Evolutionary conservation across 495 filamentous ascomycete genomes (phyloP).

Genomic region (Clavariopsis aquatica): DNA sequence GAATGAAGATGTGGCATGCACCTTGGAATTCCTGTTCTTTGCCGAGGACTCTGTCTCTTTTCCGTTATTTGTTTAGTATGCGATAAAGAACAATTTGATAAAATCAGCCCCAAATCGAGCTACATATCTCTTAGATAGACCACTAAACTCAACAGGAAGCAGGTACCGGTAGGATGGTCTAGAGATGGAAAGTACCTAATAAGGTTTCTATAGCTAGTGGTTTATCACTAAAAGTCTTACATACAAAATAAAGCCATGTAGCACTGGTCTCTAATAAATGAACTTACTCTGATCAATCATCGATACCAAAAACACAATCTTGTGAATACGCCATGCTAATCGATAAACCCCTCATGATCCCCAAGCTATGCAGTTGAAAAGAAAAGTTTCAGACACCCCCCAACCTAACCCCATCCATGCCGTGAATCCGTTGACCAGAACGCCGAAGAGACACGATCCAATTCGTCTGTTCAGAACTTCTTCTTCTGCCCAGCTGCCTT

Average conservation of each 20-base stretch:
- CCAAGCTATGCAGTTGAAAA: constrained; percentile 13
- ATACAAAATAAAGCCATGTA: neutral
- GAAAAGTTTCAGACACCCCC: neutral
- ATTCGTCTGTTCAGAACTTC: constrained; percentile 26
- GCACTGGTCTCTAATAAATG: neutral
- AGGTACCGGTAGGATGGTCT: too few species aligned
- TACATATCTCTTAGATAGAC: too few species aligned
- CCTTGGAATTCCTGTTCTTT: too few species aligned
- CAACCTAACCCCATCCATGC: neutral
- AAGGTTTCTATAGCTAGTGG: neutral
- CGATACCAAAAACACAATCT: neutral
- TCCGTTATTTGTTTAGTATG: too few species aligned
- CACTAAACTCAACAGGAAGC: too few species aligned
- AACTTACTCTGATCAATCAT: neutral
- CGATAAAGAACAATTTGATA: too few species aligned
- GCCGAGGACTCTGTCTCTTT: too few species aligned
- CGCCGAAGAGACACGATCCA: constrained; percentile 4
- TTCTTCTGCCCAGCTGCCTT: constrained; percentile 45
- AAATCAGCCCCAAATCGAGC: too few species aligned
- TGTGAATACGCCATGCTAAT: constrained; percentile 4
- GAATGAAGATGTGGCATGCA: too few species aligned
- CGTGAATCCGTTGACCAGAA: neutral
- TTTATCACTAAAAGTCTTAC: neutral
- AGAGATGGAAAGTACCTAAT: neutral
- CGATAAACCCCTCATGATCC: neutral